A percentile compares a stretch with the other conserved stretches of the same genome.
These are phyloP conservation scores for Byssoonygena ceratinophila DNA, from an alignment of 2,329 filamentous ascomycete species.

Conservation along the genomic window DNA sequence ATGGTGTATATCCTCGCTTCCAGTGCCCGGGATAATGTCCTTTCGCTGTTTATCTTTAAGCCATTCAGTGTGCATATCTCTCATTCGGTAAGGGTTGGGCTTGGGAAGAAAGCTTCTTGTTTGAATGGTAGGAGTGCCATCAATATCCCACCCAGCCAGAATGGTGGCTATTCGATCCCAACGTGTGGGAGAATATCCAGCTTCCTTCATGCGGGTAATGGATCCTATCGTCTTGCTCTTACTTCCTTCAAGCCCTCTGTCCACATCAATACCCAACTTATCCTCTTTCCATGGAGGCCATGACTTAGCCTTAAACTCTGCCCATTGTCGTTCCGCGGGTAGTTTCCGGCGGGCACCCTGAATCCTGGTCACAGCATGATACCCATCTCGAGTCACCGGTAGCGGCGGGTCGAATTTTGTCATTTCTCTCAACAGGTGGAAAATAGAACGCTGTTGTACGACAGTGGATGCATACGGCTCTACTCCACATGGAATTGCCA, in stretches of 20 bases:
- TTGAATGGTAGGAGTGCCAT: slow-evolving; percentile 54
- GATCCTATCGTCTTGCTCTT: slow-evolving; percentile 48
- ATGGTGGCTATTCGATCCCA: slow-evolving; percentile 48
- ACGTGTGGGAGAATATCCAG: slow-evolving; percentile 43
- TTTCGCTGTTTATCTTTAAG: neutral
- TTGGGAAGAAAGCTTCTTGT: slow-evolving; percentile 38
- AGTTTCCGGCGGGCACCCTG: slow-evolving; percentile 51
- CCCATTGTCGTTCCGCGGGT: slow-evolving; percentile 46
- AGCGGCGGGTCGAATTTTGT: slow-evolving; percentile 44
- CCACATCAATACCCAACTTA: slow-evolving; percentile 50
- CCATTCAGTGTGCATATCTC: slow-evolving; percentile 4
- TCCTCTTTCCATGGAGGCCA: slow-evolving; percentile 59
- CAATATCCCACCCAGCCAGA: slow-evolving; percentile 53
- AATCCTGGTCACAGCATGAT: slow-evolving; percentile 45
- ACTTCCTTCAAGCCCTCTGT: slow-evolving; percentile 46
- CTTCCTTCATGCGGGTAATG: slow-evolving; percentile 47
- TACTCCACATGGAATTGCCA: slow-evolving; percentile 40
- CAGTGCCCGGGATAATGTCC: neutral
- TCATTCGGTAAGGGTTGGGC: slow-evolving; percentile 8
- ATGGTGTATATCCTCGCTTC: slow-evolving; percentile 5
- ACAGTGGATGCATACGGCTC: slow-evolving; percentile 41
- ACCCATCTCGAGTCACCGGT: slow-evolving; percentile 47
- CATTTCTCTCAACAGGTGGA: slow-evolving; percentile 49
- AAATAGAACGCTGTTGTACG: slow-evolving; percentile 48
- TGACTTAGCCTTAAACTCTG: slow-evolving; percentile 47